Percentiles rank a stretch among this genome's conserved stretches.
Conservation (phyloP, 495 filamentous ascomycete genomes). For the Talaromyces proteolyticus region DNA sequence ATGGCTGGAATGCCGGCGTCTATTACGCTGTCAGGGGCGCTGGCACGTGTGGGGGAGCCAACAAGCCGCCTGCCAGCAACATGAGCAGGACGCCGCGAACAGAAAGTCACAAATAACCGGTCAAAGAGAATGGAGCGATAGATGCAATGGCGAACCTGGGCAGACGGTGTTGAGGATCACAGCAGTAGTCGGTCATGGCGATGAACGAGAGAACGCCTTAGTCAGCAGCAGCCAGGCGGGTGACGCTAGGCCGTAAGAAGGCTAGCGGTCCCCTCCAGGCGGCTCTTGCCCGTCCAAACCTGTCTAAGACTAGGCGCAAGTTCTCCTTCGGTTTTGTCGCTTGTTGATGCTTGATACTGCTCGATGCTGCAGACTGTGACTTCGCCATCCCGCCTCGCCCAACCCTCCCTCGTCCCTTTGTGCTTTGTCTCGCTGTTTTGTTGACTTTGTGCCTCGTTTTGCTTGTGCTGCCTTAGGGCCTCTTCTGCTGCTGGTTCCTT, state of each 20-base stretch:
- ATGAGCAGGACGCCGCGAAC: too few relatives aligned
- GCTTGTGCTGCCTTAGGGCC: conserved; percentile 11
- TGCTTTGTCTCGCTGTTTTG: conserved; percentile 16
- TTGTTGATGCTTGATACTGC: conserved; percentile 4
- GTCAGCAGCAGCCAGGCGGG: too few relatives aligned
- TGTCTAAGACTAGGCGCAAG: conserved; percentile 13
- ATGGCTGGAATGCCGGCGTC: too few relatives aligned
- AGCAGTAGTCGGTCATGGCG: too few relatives aligned
- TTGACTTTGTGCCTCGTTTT: conserved; percentile 15
- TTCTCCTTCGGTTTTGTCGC: conserved; percentile 9
- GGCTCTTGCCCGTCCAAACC: conserved; percentile 32
- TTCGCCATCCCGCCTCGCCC: conserved; percentile 1
- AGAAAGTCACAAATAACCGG: too few relatives aligned
- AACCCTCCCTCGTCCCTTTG: conserved; percentile 7
- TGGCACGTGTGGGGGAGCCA: too few relatives aligned
- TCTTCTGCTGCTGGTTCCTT: conserved; percentile 8
- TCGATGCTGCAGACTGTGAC: conserved; percentile 11
- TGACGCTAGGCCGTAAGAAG: conserved; percentile 1
- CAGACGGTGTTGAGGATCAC: too few relatives aligned
- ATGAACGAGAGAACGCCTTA: too few relatives aligned
- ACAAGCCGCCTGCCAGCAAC: too few relatives aligned
- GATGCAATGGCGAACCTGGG: too few relatives aligned
- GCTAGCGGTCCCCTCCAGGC: conserved; percentile 29
- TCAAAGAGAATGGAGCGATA: too few relatives aligned
- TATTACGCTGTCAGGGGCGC: too few relatives aligned